phyloP scores from a whole-genome alignment of 1,284 basidiomycete genomes.

The Singerocomus inundabilis region DNA sequence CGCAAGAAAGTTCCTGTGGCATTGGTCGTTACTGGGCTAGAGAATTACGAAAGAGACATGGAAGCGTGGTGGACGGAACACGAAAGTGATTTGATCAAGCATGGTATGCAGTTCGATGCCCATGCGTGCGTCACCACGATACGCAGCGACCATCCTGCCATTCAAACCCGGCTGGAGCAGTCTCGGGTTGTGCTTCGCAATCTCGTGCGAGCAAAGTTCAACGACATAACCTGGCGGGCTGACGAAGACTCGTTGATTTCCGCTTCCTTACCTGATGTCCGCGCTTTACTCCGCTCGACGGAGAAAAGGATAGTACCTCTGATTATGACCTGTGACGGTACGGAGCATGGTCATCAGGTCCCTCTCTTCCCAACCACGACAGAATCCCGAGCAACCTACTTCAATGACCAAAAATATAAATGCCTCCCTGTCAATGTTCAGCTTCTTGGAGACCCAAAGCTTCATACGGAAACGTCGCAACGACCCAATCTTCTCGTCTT shows the following conservation, averaged over 20 bases:
- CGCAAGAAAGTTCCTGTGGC: conserved; percentile 33
- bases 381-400: conserved; percentile 3
- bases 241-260: conserved; percentile 22
- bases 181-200: conserved; percentile 20
- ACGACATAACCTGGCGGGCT: conserved; percentile 16
- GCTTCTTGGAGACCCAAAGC: conserved; percentile 1
- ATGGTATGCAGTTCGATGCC: conserved; percentile 30
- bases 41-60: conserved; percentile 34
- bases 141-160: conserved; percentile 29
- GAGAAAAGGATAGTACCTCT: conserved; percentile 18
- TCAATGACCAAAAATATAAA: conserved; percentile 12
- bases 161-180: conserved; percentile 20
- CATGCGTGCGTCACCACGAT: conserved; percentile 34
- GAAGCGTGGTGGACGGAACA: conserved; percentile 35
- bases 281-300: conserved; percentile 12
- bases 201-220: conserved; percentile 16
- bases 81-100: conserved; percentile 24
- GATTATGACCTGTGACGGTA: conserved; percentile 20
- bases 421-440: conserved; percentile 14
- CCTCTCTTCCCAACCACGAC: conserved; percentile 3
- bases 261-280: conserved; percentile 24
- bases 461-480: background rate
- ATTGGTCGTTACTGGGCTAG: conserved; percentile 35
- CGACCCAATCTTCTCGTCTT: conserved; percentile 28
- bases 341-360: background rate